Conservation (phyloP, 1,139 yeast species). For the Geotrichum restrictum region DNA sequence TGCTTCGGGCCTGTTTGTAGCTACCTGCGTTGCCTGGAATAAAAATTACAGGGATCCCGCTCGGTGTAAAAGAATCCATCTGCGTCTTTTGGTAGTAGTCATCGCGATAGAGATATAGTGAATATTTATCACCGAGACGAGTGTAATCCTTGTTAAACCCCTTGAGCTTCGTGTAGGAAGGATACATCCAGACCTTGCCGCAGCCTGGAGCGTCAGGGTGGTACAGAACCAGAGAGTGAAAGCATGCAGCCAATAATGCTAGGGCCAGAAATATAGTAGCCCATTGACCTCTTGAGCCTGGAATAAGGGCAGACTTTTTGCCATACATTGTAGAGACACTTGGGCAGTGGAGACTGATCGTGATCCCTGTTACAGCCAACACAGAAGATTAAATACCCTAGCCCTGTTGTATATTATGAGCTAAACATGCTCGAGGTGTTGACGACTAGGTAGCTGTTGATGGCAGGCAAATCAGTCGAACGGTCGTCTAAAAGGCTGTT, state of each 20-base stretch:
- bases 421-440: too few species aligned
- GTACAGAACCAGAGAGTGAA: conserved; percentile 18
- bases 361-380: too few species aligned
- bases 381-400: too few species aligned
- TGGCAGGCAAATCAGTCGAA: too few species aligned
- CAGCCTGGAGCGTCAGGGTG: conserved; percentile 25
- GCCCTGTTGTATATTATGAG: too few species aligned
- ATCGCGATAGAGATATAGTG: conserved; percentile 75
- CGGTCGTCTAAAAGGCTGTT: too few species aligned
- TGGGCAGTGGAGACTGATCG: too few species aligned
- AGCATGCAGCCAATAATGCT: conserved; percentile 11
- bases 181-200: conserved; percentile 25
- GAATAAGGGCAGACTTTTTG: conserved; percentile 2
- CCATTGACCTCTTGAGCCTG: conserved; percentile 10
- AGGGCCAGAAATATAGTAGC: conserved; percentile 1
- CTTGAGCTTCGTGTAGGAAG: conserved; percentile 43
- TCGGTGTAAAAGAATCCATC: conserved; percentile 39
- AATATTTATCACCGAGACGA: conserved; percentile 71
- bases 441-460: too few species aligned
- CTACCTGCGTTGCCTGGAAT: conserved; percentile 98
- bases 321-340: conserved; percentile 1
- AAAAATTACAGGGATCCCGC: conserved; percentile 84
- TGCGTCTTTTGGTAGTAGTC: conserved; percentile 43
- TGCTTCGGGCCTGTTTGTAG: conserved; percentile 79
- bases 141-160: conserved; percentile 73